These are phyloP conservation scores for Tuber magnatum DNA, from an alignment of 495 filamentous ascomycete species.

Conservation along the genomic window DNA sequence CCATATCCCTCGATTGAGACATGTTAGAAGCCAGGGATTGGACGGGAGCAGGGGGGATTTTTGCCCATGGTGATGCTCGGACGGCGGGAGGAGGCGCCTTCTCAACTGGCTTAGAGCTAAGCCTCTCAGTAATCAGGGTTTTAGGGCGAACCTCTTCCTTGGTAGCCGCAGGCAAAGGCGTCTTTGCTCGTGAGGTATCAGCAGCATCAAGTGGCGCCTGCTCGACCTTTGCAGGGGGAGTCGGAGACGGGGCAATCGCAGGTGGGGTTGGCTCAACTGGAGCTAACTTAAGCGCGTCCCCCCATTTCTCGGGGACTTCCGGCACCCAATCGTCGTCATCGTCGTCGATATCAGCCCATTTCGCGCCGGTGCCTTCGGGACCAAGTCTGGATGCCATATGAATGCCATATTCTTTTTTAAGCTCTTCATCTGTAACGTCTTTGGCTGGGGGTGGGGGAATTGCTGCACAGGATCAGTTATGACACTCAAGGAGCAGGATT, in stretches of 20 bases:
- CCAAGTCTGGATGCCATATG: conserved; percentile 89
- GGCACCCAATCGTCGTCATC: conserved; percentile 98
- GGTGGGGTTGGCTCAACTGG: conserved; percentile 44
- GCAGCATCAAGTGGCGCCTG: conserved; percentile 20
- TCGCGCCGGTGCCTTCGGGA: conserved; percentile 65
- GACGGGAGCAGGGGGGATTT: conserved; percentile 22
- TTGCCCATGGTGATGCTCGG: conserved; percentile 38
- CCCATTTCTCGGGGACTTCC: conserved; percentile 84
- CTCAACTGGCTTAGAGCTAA: conserved; percentile 28
- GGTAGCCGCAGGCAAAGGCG: conserved; percentile 14
- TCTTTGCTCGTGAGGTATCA: conserved; percentile 36
- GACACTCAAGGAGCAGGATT: conserved; percentile 3
- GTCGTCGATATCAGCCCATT: conserved; percentile 98
- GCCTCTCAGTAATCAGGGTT: conserved; percentile 36
- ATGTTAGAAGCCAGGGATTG: not conserved
- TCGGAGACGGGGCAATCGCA: conserved; percentile 30
- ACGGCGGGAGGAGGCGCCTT: conserved; percentile 11
- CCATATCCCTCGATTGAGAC: conserved; percentile 8
- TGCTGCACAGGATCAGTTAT: conserved; percentile 43
- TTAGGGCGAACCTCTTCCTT: conserved; percentile 33
- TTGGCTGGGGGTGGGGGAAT: conserved; percentile 75
- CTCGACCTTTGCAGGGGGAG: conserved; percentile 18
- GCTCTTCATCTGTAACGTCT: conserved; percentile 92
- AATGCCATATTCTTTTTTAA: conserved; percentile 92
- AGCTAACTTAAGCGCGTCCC: conserved; percentile 83